phyloP scores from a whole-genome alignment of 176 grass and related monocot species.

The Ensete glaucum region DNA sequence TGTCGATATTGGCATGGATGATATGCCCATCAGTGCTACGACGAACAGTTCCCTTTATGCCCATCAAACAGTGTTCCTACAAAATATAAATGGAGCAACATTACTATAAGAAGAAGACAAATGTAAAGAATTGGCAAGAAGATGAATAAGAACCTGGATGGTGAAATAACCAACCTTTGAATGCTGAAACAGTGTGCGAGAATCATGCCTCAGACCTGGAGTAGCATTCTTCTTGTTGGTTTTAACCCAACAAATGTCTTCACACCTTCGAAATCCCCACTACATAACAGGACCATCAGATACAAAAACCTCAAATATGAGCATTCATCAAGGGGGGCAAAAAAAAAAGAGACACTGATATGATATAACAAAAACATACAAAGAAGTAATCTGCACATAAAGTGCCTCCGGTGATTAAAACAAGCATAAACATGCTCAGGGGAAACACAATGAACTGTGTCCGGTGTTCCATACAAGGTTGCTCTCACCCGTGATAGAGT shows the following conservation, averaged over 20 bases:
- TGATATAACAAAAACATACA: neutral
- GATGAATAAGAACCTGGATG: neutral
- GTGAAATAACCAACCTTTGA: conserved; percentile 48
- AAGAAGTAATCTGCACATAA: neutral
- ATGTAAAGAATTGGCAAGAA: neutral
- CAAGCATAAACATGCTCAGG: neutral
- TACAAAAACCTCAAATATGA: neutral
- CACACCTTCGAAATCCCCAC: conserved; percentile 98
- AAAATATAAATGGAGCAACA: conserved; percentile 5
- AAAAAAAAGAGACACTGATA: neutral
- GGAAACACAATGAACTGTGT: neutral
- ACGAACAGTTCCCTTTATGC: conserved; percentile 97
- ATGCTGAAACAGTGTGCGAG: conserved; percentile 76
- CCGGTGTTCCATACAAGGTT: neutral
- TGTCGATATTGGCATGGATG: conserved; percentile 98
- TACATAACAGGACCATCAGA: conserved; percentile 23
- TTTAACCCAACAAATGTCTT: conserved; percentile 95
- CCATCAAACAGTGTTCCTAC: conserved; percentile 99
- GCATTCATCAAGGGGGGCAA: no score
- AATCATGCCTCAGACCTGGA: conserved; percentile 75
- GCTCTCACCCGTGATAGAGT: neutral
- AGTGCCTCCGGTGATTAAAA: neutral
- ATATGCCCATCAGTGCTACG: conserved; percentile 97
- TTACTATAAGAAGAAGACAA: neutral
- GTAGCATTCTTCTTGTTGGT: conserved; percentile 95